Percentiles rank a stretch among this genome's conserved stretches.
These are phyloP conservation scores for Serendipita indica DNA, from an alignment of 768 basidiomycete species.

Conservation along the genomic window DNA sequence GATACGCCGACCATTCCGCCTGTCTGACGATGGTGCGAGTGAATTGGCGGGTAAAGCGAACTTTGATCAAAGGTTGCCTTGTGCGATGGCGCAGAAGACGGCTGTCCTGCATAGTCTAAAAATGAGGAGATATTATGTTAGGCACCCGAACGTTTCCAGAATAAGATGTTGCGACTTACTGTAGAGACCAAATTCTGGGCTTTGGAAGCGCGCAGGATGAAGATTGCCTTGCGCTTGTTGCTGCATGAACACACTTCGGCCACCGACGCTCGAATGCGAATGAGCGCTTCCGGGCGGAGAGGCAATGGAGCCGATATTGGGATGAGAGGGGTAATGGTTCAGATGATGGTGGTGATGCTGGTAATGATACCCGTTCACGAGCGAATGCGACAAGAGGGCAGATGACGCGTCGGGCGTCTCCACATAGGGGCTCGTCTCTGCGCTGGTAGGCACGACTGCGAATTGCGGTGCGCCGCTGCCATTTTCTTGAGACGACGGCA, in stretches of 20 bases:
- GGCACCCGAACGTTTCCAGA: not conserved
- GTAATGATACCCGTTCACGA: not conserved
- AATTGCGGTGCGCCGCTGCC: not conserved
- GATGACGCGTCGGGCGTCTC: not conserved
- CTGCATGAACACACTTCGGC: not conserved
- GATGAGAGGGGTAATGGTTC: not conserved
- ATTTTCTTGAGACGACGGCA: not conserved
- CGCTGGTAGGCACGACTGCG: not conserved
- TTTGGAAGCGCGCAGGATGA: not conserved
- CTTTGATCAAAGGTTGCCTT: conserved; percentile 50
- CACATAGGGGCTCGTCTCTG: not conserved
- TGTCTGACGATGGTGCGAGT: not conserved
- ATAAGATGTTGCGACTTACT: not conserved
- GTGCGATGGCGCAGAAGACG: conserved; percentile 47
- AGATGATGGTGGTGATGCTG: not conserved
- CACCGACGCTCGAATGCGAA: not conserved
- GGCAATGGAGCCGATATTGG: not conserved
- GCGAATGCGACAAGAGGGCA: not conserved
- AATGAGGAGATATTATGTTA: not conserved
- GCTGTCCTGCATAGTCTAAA: no score
- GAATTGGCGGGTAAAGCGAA: conserved; percentile 30
- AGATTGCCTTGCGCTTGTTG: not conserved
- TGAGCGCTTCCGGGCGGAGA: not conserved
- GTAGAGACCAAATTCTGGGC: not conserved
- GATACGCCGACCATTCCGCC: not conserved